Conservation (phyloP, 805 yeast genomes). For the Candida germanica region DNA sequence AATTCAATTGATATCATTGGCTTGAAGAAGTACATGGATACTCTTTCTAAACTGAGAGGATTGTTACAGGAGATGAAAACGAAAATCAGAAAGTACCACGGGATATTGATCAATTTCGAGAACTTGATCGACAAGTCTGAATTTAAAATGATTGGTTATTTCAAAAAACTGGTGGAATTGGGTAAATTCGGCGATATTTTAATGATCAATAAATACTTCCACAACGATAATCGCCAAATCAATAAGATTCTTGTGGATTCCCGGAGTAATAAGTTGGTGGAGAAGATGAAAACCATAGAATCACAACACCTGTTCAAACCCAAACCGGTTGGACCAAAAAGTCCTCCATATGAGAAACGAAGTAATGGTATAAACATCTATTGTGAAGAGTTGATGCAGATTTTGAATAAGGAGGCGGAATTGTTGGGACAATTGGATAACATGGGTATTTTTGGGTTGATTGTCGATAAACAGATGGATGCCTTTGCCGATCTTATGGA, state of each 20-base stretch:
- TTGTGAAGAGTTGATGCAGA: slow-evolving; percentile 48
- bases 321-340: slow-evolving; percentile 21
- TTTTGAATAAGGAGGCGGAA: slow-evolving; percentile 49
- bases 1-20: slow-evolving; percentile 40
- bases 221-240: slow-evolving; percentile 16
- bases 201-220: slow-evolving; percentile 46
- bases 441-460: slow-evolving; percentile 2
- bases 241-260: slow-evolving; percentile 18
- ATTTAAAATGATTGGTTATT: slow-evolving; percentile 47
- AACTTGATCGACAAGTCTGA: slow-evolving; percentile 58
- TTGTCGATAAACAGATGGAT: slow-evolving; percentile 11
- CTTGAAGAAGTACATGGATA: slow-evolving; percentile 30
- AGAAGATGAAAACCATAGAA: slow-evolving; percentile 39
- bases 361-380: slow-evolving; percentile 56
- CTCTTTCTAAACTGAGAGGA: slow-evolving; percentile 38
- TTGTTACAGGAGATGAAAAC: slow-evolving; percentile 44
- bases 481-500: slow-evolving; percentile 10
- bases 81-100: slow-evolving; percentile 55
- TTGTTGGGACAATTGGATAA: slow-evolving; percentile 36
- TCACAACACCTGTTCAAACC: slow-evolving; percentile 19
- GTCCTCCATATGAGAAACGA: slow-evolving; percentile 56
- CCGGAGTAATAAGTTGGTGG: slow-evolving; percentile 31
- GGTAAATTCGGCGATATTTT: slow-evolving; percentile 39
- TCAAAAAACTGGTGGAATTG: slow-evolving; percentile 37
- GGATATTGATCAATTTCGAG: slow-evolving; percentile 60